These are phyloP conservation scores for Xanthoparmelia taractica DNA, from an alignment of 495 filamentous ascomycete species.

Conservation along the genomic window DNA sequence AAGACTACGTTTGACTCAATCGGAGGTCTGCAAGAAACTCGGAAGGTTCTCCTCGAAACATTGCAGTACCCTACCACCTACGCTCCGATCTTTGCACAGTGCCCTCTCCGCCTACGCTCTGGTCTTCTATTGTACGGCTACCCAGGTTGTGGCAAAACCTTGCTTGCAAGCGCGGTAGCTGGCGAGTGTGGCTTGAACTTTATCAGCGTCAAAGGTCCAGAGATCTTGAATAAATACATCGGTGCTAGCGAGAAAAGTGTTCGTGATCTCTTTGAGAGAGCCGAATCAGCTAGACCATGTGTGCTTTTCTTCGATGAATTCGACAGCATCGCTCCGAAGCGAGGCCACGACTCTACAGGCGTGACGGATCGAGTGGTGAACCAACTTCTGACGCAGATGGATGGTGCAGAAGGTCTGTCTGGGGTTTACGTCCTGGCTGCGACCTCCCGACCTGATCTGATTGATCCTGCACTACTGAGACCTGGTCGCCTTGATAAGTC, in stretches of 20 bases:
- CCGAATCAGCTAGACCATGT: conserved; percentile 80
- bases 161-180: conserved; percentile 86
- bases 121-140: conserved; percentile 90
- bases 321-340: conserved; percentile 92
- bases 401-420: conserved; percentile 87
- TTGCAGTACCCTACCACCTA: conserved; percentile 96
- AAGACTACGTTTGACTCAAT: conserved; percentile 85
- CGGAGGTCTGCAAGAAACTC: conserved; percentile 77
- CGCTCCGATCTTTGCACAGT: conserved; percentile 93
- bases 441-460: conserved; percentile 82
- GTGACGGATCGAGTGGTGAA: conserved; percentile 98
- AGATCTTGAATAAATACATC: conserved; percentile 98
- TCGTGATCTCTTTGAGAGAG: conserved; percentile 87
- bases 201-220: conserved; percentile 94
- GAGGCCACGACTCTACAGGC: conserved; percentile 91
- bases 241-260: conserved; percentile 93
- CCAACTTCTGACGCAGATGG: conserved; percentile 97
- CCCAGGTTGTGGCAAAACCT: conserved; percentile 92
- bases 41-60: conserved; percentile 82
- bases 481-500: conserved; percentile 89
- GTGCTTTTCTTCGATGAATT: conserved; percentile 98
- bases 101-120: conserved; percentile 84
- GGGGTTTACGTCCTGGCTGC: conserved; percentile 96
- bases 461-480: conserved; percentile 84
- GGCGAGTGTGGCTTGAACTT: conserved; percentile 96